A percentile compares a stretch with the other conserved stretches of the same genome.
phyloP scores from a whole-genome alignment of 305 asterid species.

The Euphrasia arctica region DNA sequence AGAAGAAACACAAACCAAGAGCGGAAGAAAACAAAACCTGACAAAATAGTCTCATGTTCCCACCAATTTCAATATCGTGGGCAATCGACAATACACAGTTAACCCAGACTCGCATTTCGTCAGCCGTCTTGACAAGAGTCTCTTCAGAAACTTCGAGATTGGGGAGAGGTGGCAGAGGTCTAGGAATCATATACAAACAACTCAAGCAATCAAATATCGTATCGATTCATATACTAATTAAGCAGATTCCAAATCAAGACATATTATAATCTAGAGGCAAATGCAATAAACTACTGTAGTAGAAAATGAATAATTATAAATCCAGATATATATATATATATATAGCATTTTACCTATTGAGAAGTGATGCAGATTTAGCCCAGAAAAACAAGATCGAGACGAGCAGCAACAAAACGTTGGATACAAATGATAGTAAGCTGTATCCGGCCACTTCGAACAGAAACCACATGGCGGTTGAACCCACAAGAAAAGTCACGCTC shows the following conservation, averaged over 20 bases:
- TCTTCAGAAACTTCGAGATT: constrained; percentile 72
- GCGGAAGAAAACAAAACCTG: constrained; percentile 44
- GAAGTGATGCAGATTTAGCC: constrained; percentile 93
- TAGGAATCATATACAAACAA: constrained; percentile 28
- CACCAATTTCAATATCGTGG: constrained; percentile 66
- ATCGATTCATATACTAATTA: not conserved
- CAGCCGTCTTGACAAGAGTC: constrained; percentile 58
- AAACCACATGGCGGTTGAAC: constrained; percentile 73
- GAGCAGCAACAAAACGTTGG: constrained; percentile 66
- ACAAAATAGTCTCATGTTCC: constrained; percentile 53
- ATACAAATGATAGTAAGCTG: constrained; percentile 57
- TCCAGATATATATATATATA: not conserved
- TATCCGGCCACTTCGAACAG: constrained; percentile 83
- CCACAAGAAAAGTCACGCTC: constrained; percentile 45
- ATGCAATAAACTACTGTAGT: not conserved
- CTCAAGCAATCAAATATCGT: constrained; percentile 5
- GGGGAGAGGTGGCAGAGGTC: constrained; percentile 93
- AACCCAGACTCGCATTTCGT: constrained; percentile 63
- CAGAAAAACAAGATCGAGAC: constrained; percentile 70
- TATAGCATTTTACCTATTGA: constrained; percentile 59
- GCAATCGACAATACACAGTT: constrained; percentile 56
- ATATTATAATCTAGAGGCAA: not conserved
- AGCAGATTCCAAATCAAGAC: constrained; percentile 8
- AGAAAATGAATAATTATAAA: constrained; percentile 6
- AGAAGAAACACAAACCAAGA: constrained; percentile 8